A percentile compares a stretch with the other conserved stretches of the same genome.
Evolutionary conservation across 805 yeast genomes (phyloP).

Genomic region (Starmerella cellae): DNA sequence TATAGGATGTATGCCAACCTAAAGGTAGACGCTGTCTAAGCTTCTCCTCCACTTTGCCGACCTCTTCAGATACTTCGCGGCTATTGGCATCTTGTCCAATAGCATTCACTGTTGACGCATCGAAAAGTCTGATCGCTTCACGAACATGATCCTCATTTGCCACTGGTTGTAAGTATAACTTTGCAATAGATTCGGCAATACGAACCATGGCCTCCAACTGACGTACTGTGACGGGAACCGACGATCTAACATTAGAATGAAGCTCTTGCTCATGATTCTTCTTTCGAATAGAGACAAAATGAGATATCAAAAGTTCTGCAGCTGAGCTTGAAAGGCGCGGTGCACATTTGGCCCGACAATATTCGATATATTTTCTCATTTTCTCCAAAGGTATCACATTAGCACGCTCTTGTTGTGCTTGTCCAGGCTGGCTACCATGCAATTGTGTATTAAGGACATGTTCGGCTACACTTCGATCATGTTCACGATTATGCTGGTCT

Average conservation of each 20-base stretch:
- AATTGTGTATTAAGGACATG: constrained; percentile 94
- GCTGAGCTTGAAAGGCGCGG: constrained; percentile 85
- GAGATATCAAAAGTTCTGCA: constrained; percentile 76
- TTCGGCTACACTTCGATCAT: constrained; percentile 81
- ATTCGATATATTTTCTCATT: constrained; percentile 85
- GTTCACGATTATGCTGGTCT: constrained; percentile 76
- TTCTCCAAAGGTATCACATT: constrained; percentile 82
- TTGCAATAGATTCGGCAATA: constrained; percentile 87
- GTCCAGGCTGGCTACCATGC: constrained; percentile 40
- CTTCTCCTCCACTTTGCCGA: constrained; percentile 67
- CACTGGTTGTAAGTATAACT: constrained; percentile 64
- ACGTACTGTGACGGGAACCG: constrained; percentile 94
- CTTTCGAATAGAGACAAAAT: constrained; percentile 81
- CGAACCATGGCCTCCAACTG: constrained; percentile 95
- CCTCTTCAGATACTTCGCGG: constrained; percentile 41
- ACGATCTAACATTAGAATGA: constrained; percentile 73
- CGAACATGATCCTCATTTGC: constrained; percentile 85
- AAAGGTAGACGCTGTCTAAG: constrained; percentile 82
- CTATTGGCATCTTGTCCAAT: constrained; percentile 46
- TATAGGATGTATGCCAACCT: constrained; percentile 89
- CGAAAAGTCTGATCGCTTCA: constrained; percentile 86
- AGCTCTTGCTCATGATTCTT: constrained; percentile 69
- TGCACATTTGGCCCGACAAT: constrained; percentile 81
- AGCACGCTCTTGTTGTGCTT: constrained; percentile 36
- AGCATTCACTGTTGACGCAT: constrained; percentile 97